Evolutionary conservation across 371 early-diverging fungal species (phyloP).

Genomic region (Dinochytrium kinnereticum): DNA sequence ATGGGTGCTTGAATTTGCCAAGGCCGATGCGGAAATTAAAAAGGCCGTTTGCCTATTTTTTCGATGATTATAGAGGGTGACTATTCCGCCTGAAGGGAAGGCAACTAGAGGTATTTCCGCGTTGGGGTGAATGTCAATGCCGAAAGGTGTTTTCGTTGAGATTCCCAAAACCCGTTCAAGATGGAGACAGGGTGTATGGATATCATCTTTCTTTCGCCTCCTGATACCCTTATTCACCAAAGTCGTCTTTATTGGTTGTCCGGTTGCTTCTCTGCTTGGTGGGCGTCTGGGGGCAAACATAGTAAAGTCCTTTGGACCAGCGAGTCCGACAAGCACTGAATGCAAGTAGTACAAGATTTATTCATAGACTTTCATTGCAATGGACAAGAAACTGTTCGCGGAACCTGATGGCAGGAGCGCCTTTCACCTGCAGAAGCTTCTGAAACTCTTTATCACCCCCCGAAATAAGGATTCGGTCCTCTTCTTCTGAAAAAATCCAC

Average conservation of each 20-base stretch:
- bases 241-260: not conserved
- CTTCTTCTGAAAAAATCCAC: slow-evolving; percentile 19
- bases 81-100: slow-evolving; percentile 77
- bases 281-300: slow-evolving; percentile 8
- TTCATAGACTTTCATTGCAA: not conserved
- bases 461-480: slow-evolving; percentile 13
- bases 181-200: slow-evolving; percentile 2
- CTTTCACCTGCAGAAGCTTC: slow-evolving; percentile 12
- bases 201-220: not conserved
- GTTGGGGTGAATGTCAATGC: slow-evolving; percentile 63
- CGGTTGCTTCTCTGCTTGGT: not conserved
- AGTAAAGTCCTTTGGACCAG: too few species aligned
- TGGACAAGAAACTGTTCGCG: slow-evolving; percentile 3
- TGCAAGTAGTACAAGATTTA: too few species aligned
- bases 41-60: slow-evolving; percentile 72
- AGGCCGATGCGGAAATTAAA: slow-evolving; percentile 37
- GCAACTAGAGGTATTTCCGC: slow-evolving; percentile 66
- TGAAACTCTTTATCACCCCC: slow-evolving; percentile 5
- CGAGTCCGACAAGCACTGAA: not conserved
- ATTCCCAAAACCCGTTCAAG: slow-evolving; percentile 10
- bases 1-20: slow-evolving; percentile 21
- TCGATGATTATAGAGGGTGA: slow-evolving; percentile 74
- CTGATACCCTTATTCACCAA: not conserved
- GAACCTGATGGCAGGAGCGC: not conserved
- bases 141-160: not conserved